These are phyloP conservation scores for Rhododendron williamsianum DNA, from an alignment of 148 eudicot genomes.

Conservation along the genomic window DNA sequence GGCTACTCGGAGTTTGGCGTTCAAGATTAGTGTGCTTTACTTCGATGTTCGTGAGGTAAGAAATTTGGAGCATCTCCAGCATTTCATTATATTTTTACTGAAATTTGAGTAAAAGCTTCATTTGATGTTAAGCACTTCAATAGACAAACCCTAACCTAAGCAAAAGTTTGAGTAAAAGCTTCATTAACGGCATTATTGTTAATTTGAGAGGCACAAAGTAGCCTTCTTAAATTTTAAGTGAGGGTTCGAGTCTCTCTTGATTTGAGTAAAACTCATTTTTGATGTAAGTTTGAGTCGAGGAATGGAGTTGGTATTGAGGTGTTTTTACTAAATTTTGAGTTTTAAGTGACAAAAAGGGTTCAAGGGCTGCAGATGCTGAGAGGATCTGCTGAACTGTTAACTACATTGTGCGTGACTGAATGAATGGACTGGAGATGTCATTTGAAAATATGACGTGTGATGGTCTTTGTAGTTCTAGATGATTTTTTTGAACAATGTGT, in stretches of 20 bases:
- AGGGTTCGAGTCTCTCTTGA: background rate
- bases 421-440: background rate
- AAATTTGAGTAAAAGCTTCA: background rate
- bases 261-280: background rate
- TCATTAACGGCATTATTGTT: background rate
- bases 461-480: background rate
- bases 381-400: background rate
- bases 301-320: background rate
- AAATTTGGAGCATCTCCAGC: background rate
- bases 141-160: background rate
- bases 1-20: slow-evolving; percentile 90
- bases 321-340: background rate
- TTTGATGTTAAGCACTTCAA: background rate
- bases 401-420: background rate
- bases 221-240: background rate
- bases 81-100: background rate
- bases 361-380: background rate
- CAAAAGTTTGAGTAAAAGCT: background rate
- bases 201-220: background rate
- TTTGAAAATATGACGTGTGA: background rate
- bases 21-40: slow-evolving; percentile 92
- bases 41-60: slow-evolving; percentile 72
- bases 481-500: background rate
- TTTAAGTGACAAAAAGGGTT: background rate
- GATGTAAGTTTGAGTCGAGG: background rate